Base-by-base conservation (phyloP, 257 asterid genomes). In the Voacanga thouarsii region DNA sequence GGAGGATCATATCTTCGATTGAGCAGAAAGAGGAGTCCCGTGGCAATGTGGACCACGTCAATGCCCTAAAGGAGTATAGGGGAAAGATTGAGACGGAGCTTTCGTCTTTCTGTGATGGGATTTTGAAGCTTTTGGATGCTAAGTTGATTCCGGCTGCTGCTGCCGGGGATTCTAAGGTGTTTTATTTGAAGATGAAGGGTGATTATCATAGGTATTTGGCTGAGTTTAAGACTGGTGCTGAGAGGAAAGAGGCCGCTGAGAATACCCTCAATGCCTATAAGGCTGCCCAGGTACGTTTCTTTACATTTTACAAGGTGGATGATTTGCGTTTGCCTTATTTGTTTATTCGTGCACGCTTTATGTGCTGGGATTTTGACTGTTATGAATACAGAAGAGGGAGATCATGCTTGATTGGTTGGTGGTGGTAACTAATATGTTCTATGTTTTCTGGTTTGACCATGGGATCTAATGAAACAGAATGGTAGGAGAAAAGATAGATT, bases 1-100 rank as follows among this genome's bases (percentile, higher is more conserved):
- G 84, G 84, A 73, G 82, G 24, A 83, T 83, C 57, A 80, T 83
- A 23, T 77, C 82, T 16, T 83, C 86, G 30, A 83, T 80, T 16
- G 86, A 83, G 80, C 86, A 80, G 82, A 83, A 83, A 80, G 84
- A 83, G 81, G 84, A 83, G 83, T 83, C 86, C 1, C 79, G 84
- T 5, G 84, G 86, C 23, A 80, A 80, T 50, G 75, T 63, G 21
- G 82, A 79, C 14, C 84, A 83, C 19, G 86, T 80, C 57, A 70
- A 49, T 9, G 59, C 75, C 2, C 77, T 80, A 9, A 77, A 80
- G 67, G 86, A 77, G 39, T 83, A 83, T 51, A 72, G 84, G 33
- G 80, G 77, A 11, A 80, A 68, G 80, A 83, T 83, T 30, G 84
- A 83, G 82, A 23, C 61, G 3, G 86, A 83, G 57, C 81, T 83